Conservation (phyloP, 176 grass and related monocot species). For the bread wheat (Triticum aestivum) region IWGSC_CS_RefSeq_v2.1 NC_057809.1:603274113-603274612, state of each 20-base stretch:
- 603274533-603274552: background rate
- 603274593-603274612: too few relatives aligned
- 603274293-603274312: background rate
- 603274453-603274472: background rate
- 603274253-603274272: too few relatives aligned
- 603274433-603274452: background rate
- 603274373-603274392: background rate
- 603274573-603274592: too few relatives aligned
- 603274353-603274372: background rate
- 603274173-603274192: too few relatives aligned
- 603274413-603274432: background rate
- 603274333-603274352: background rate
- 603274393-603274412: background rate
- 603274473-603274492: background rate
- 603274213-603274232: background rate
- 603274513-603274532: background rate
- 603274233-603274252: background rate
- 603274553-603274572: background rate
- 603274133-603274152: background rate
- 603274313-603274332: background rate
- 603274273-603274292: too few relatives aligned
- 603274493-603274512: background rate
- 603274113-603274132: background rate
- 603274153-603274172: too few relatives aligned
- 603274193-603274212: background rate